A percentile compares a stretch with the other conserved stretches of the same genome.
Conservation (phyloP, 257 asterid genomes). For the Solanum virginianum region DNA sequence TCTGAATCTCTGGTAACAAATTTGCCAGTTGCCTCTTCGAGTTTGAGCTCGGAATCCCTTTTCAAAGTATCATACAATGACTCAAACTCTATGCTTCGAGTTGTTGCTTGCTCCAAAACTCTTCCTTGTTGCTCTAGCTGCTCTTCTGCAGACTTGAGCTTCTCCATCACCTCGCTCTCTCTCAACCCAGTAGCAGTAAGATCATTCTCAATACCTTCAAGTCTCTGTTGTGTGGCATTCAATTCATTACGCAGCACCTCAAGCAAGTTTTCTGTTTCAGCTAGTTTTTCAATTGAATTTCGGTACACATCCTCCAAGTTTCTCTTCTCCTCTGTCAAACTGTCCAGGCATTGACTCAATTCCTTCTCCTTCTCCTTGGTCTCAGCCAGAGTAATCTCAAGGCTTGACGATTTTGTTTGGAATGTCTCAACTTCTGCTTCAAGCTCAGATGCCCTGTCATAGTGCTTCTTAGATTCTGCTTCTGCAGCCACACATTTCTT, state of each 20-base stretch:
- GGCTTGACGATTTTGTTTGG: slow-evolving; percentile 48
- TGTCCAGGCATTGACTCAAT: slow-evolving; percentile 25
- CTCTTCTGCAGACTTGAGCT: slow-evolving; percentile 71
- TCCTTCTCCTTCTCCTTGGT: slow-evolving; percentile 63
- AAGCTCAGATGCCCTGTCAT: slow-evolving; percentile 47
- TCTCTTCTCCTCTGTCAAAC: slow-evolving; percentile 47
- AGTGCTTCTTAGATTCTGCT: slow-evolving; percentile 31
- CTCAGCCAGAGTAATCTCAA: slow-evolving; percentile 47
- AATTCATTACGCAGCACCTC: slow-evolving; percentile 44
- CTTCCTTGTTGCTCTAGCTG: slow-evolving; percentile 47
- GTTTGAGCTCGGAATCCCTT: slow-evolving; percentile 48
- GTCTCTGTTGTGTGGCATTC: slow-evolving; percentile 35
- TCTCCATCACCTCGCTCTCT: slow-evolving; percentile 42
- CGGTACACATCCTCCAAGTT: slow-evolving; percentile 37
- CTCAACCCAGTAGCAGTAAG: slow-evolving; percentile 41
- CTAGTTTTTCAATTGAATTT: slow-evolving; percentile 47
- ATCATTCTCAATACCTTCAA: slow-evolving; percentile 56
- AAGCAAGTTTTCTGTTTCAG: slow-evolving; percentile 51
- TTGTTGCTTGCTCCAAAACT: slow-evolving; percentile 42
- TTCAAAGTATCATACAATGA: slow-evolving; percentile 40
- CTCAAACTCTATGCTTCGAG: slow-evolving; percentile 50
- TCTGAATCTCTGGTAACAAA: slow-evolving; percentile 57
- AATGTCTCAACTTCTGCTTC: slow-evolving; percentile 52
- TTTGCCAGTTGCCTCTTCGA: slow-evolving; percentile 53
- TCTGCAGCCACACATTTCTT: slow-evolving; percentile 37